These are phyloP conservation scores for Coprinellus micaceus DNA, from an alignment of 768 basidiomycete genomes.

Conservation along the genomic window DNA sequence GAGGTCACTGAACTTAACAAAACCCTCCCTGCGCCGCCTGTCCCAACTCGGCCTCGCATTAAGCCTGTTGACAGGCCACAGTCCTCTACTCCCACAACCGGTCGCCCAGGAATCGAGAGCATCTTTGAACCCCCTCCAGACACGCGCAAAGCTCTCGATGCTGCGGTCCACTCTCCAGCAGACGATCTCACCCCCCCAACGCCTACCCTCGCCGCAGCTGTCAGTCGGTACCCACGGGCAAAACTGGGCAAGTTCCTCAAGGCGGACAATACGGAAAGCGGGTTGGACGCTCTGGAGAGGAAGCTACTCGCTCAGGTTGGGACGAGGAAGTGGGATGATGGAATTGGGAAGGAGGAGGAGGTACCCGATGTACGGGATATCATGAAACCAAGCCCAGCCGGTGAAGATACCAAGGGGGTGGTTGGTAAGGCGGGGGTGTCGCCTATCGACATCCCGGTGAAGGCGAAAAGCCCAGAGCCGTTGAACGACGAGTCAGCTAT, in stretches of 20 bases:
- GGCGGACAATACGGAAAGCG: constrained; percentile 38
- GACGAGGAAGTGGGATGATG: constrained; percentile 46
- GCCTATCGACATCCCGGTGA: constrained; percentile 18
- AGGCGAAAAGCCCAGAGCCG: constrained; percentile 28
- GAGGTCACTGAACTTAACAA: constrained; percentile 34
- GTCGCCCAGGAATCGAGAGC: not conserved
- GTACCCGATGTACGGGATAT: constrained; percentile 32
- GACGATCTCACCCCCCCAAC: constrained; percentile 40
- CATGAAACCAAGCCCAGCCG: constrained; percentile 1
- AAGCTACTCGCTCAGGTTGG: constrained; percentile 70
- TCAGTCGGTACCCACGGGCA: constrained; percentile 11
- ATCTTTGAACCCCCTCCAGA: not conserved
- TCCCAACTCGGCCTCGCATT: constrained; percentile 35
- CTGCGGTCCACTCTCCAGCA: constrained; percentile 9
- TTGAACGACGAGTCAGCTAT: constrained; percentile 48
- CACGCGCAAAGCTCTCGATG: constrained; percentile 8
- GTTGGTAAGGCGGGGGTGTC: constrained; percentile 9
- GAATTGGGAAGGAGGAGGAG: constrained; percentile 19
- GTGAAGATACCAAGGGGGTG: not conserved
- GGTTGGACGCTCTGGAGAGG: constrained; percentile 71
- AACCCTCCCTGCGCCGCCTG: constrained; percentile 58
- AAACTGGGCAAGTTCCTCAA: constrained; percentile 18
- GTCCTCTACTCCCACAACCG: not conserved
- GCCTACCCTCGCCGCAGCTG: constrained; percentile 42
- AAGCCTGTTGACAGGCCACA: not conserved